Percentiles rank a stretch among this genome's conserved stretches.
Evolutionary conservation across 2,329 filamentous ascomycete species (phyloP).

Genomic region (Aureobasidium sp.): DNA sequence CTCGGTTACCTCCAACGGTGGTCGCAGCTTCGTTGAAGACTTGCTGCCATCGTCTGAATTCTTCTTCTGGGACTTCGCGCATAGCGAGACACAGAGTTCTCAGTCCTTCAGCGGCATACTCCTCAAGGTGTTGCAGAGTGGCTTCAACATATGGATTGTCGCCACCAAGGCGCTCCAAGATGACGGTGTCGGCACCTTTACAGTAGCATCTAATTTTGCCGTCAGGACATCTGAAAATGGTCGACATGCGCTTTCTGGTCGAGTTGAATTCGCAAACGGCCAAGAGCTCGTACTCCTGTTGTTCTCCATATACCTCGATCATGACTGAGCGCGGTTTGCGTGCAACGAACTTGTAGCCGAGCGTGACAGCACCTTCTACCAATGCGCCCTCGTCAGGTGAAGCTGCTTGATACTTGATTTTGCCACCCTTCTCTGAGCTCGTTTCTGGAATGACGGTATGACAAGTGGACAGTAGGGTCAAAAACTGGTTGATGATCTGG

Average conservation of each 20-base stretch:
- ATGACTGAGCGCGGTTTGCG: slow-evolving; percentile 84
- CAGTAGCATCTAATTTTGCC: slow-evolving; percentile 90
- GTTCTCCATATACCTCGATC: slow-evolving; percentile 63
- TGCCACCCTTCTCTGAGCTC: slow-evolving; percentile 63
- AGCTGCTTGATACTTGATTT: slow-evolving; percentile 95
- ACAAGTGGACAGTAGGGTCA: slow-evolving; percentile 78
- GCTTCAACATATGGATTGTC: slow-evolving; percentile 74
- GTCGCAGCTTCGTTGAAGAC: slow-evolving; percentile 83
- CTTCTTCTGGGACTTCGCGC: slow-evolving; percentile 83
- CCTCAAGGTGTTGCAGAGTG: slow-evolving; percentile 93
- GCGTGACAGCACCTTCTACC: slow-evolving; percentile 75
- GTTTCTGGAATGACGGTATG: slow-evolving; percentile 96
- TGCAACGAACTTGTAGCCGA: slow-evolving; percentile 86
- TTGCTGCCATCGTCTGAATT: slow-evolving; percentile 78
- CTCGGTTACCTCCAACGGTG: slow-evolving; percentile 83
- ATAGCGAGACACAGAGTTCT: slow-evolving; percentile 91
- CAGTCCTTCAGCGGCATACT: slow-evolving; percentile 93
- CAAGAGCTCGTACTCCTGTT: slow-evolving; percentile 78
- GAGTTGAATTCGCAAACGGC: slow-evolving; percentile 99
- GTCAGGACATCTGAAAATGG: slow-evolving; percentile 92
- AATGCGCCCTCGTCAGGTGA: slow-evolving; percentile 97
- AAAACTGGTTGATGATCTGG: slow-evolving; percentile 70
- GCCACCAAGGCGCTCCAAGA: slow-evolving; percentile 77
- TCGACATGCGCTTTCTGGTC: slow-evolving; percentile 93
- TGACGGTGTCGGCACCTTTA: slow-evolving; percentile 97